Evolutionary conservation across 148 eudicot species (phyloP).

Genomic region (Linanthus parryae): DNA sequence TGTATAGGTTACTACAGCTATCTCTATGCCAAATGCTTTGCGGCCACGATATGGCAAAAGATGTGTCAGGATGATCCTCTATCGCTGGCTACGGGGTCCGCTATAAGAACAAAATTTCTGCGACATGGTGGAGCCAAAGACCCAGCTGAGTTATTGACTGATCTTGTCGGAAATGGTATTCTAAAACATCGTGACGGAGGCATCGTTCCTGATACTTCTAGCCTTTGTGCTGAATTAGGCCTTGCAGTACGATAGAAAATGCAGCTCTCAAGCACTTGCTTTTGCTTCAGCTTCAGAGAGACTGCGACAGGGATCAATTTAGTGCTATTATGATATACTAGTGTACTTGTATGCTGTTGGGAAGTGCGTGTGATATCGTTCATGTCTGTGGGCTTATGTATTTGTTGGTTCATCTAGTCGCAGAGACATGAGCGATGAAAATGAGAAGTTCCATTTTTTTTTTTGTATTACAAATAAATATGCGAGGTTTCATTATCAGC

Average conservation of each 20-base stretch:
- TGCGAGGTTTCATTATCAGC: too few species aligned
- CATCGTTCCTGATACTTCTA: constrained; percentile 63
- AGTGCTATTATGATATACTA: too few species aligned
- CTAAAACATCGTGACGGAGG: constrained; percentile 51
- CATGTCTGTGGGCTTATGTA: too few species aligned
- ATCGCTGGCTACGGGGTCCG: constrained; percentile 63
- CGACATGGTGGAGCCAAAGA: constrained; percentile 93
- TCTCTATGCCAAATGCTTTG: constrained; percentile 91
- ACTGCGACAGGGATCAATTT: too few species aligned
- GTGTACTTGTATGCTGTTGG: too few species aligned
- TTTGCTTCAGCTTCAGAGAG: too few species aligned
- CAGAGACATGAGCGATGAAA: too few species aligned
- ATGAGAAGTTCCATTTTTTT: too few species aligned
- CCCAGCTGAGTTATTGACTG: constrained; percentile 50
- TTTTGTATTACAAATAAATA: too few species aligned
- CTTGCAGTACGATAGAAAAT: constrained; percentile 9
- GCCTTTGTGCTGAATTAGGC: constrained; percentile 57
- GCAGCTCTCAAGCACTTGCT: too few species aligned
- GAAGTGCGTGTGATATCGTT: too few species aligned
- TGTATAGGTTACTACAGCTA: constrained; percentile 86
- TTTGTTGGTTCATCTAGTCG: too few species aligned
- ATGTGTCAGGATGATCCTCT: constrained; percentile 76
- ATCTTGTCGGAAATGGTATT: constrained; percentile 55
- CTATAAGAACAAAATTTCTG: constrained; percentile 65
- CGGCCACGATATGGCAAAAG: constrained; percentile 87